Conservation (phyloP, 768 basidiomycete species). For the Russula foetens region DNA sequence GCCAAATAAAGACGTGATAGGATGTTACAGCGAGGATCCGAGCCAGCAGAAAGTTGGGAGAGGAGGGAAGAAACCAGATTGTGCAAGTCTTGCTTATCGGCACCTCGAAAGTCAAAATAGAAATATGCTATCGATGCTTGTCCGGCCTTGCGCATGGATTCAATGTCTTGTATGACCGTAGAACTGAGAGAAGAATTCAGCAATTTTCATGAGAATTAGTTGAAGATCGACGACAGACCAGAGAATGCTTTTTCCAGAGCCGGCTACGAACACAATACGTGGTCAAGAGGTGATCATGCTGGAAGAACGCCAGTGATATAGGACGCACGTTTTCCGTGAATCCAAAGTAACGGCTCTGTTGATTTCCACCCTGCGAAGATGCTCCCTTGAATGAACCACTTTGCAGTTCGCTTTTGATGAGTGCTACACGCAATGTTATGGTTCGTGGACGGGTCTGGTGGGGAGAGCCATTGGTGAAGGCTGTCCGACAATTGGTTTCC, state of each 20-base stretch:
- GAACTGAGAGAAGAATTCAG: neutral
- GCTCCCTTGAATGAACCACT: neutral
- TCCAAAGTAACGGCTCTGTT: neutral
- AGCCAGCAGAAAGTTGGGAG: neutral
- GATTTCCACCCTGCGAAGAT: neutral
- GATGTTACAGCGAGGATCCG: neutral
- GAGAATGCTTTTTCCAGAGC: neutral
- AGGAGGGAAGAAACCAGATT: neutral
- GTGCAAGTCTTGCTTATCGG: neutral
- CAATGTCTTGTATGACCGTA: neutral
- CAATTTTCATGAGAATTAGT: neutral
- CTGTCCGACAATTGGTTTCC: neutral
- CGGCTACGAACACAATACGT: neutral
- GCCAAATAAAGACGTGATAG: neutral
- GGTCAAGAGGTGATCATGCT: neutral
- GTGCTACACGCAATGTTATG: neutral
- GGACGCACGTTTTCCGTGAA: constrained; percentile 2
- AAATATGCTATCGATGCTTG: neutral
- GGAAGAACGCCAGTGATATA: neutral
- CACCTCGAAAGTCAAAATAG: neutral
- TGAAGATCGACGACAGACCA: neutral
- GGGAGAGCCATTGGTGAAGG: neutral
- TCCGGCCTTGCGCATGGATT: neutral
- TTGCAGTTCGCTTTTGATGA: neutral
- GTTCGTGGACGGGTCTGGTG: neutral